Base-by-base conservation (phyloP, 106 monocot species). In the Alisma plantagoaquatica region DNA sequence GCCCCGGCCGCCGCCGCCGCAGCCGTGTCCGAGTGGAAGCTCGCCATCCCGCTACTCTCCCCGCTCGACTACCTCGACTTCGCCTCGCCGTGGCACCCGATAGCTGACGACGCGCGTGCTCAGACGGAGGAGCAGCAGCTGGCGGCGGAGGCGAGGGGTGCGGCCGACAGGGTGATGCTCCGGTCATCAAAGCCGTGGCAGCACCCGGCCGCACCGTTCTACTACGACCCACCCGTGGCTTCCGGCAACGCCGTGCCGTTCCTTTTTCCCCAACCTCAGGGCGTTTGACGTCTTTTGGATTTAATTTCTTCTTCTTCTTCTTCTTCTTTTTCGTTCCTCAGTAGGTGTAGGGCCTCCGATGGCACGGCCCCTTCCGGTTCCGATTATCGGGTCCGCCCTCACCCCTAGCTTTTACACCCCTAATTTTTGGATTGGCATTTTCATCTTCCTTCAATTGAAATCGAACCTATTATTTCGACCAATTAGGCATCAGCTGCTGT, bases 181-280 rank as follows among this genome's bases (percentile, higher is more conserved):
- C 41, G 5, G 2, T n/a, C 21, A 31, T 51, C 27, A 51, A 55
- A 41, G 3, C 48, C 56, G 23, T 62, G 74, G 67, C 55, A 61
- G 54, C 74, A 74, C 38, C 74, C 74, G 18, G 74, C 74, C 1
- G 61, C 49, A 43, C 74, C 74, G 33, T 74, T 74, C 50, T 60
- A 56, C 22, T 74, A 68, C 54, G 74, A 74, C 18, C 74, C 67
- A n/a, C n/a, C n/a, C n/a, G n/a, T n/a, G 14, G 41, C 50, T 0
- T 57, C 68, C 29, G 23, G 47, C 51, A 56, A 62, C 27, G 55
- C 61, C 5, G 41, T 57, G 23, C 11, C 43, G 15, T 54, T 67
- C 43, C 52, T 67, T 19, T 35, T 56, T 3, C 29, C 73, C 31
- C n/a, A n/a, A n/a, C n/a, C n/a, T n/a, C n/a, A n/a, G n/a, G n/a